Base-by-base conservation (phyloP, 345 rosid genomes). In the Capsella bursapastoris region DNA sequence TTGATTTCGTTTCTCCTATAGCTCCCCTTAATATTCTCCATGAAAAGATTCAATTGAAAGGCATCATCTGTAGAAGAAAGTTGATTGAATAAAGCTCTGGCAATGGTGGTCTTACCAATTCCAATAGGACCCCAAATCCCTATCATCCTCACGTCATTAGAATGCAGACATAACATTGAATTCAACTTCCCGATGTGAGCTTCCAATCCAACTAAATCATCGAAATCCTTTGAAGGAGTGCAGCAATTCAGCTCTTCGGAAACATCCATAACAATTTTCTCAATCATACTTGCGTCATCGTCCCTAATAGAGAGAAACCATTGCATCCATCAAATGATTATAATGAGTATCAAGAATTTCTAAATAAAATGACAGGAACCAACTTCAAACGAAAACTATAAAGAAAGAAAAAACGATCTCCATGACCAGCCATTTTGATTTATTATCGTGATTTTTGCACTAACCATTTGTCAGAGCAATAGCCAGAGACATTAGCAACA, bases 51-150 rank as follows among this genome's bases (percentile, higher is more conserved):
- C 16, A 44, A 12, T 5, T 66, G 41, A 12, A 74, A 66, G 6
- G 16, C 18, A 15, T 44, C 18, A 15, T 44, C 3, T 25, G 67
- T 6, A 1, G 40, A 9, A 16, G 57, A 44, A 27, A 65, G 37
- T 40, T 56, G 44, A 65, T 37, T 56, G 48, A 57, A 74, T 12
- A 74, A 48, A 18, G 57, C 59, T 47, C 66, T 74, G 0, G 60
- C 43, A 0, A 66, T 55, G 35, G 65, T 56, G 45, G 72, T 64
- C 40, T 73, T 73, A 14, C 58, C 72, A 15, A 74, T 66, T 25
- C 72, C 72, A 0, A 3, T 14, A 8, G 64, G 70, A 18, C 78
- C 78, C 64, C 57, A 74, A 9, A 68, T 41, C 0, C 73, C 62
- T 10, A 68, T 40, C 16, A 68, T 35, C 16, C 3, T 35, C 48